phyloP scores from a whole-genome alignment of 345 rosid species.

The Syzygium aromaticum region DNA sequence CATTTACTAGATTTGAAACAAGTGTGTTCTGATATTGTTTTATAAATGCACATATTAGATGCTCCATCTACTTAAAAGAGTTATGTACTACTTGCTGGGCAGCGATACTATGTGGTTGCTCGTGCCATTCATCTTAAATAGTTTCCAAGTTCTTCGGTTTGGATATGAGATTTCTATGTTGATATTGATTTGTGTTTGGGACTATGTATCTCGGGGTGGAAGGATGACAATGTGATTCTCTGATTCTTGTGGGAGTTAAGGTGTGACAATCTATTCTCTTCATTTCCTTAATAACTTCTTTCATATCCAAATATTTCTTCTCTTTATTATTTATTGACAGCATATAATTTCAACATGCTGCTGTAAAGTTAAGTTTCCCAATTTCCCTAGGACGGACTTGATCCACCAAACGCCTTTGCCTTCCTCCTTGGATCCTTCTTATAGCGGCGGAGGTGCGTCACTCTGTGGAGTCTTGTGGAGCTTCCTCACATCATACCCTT shows the following conservation, averaged over 20 bases:
- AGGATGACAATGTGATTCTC: too few species aligned
- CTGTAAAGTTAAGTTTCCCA: neutral
- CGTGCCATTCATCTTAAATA: too few species aligned
- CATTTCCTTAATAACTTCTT: too few species aligned
- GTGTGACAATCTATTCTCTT: too few species aligned
- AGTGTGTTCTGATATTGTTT: neutral
- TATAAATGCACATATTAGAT: neutral
- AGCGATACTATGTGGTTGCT: too few species aligned
- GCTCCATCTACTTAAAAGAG: neutral
- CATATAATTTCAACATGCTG: neutral
- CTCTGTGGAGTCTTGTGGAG: slow-evolving; percentile 67
- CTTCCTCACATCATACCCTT: slow-evolving; percentile 65
- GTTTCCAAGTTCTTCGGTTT: too few species aligned
- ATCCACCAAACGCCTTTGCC: slow-evolving; percentile 82
- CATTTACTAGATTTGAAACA: neutral
- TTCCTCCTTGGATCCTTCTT: slow-evolving; percentile 42
- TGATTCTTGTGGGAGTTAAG: too few species aligned
- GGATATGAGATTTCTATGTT: too few species aligned
- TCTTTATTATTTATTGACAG: neutral
- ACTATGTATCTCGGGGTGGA: neutral
- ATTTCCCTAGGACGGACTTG: slow-evolving; percentile 44
- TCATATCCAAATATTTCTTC: neutral
- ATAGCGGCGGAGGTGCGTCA: slow-evolving; percentile 40
- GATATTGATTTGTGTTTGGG: neutral
- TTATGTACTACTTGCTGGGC: neutral